These are phyloP conservation scores for Melanomma pulvis-pyrius DNA, from an alignment of 495 filamentous ascomycete species.

Conservation along the genomic window DNA sequence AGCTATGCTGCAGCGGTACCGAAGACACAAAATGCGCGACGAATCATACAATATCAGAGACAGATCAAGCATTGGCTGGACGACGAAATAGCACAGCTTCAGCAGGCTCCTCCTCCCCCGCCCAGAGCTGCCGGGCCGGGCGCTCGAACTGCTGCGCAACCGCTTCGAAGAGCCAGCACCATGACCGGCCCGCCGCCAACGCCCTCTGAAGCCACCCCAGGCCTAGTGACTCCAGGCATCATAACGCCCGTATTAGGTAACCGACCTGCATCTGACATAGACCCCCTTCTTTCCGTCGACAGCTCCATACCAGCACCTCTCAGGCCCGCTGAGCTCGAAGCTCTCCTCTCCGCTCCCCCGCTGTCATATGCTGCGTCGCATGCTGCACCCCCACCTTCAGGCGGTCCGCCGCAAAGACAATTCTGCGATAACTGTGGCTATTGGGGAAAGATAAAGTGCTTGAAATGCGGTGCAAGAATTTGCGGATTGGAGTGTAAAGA, in stretches of 20 bases:
- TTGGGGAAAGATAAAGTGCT: conserved; percentile 84
- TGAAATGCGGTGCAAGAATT: conserved; percentile 77
- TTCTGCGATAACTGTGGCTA: conserved; percentile 94
- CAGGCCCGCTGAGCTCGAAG: conserved; percentile 57
- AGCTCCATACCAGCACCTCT: conserved; percentile 23
- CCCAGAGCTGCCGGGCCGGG: not conserved
- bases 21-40: conserved; percentile 31
- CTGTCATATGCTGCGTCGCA: conserved; percentile 79
- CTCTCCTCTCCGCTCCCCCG: conserved; percentile 69
- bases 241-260: not conserved
- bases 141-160: not conserved
- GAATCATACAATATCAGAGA: conserved; percentile 32
- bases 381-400: conserved; percentile 55
- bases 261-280: not conserved
- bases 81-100: conserved; percentile 37
- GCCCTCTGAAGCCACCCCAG: conserved; percentile 29
- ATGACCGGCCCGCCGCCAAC: conserved; percentile 23
- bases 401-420: conserved; percentile 56
- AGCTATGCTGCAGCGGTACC: not conserved
- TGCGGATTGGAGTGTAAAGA: conserved; percentile 83
- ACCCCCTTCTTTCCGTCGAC: conserved; percentile 20
- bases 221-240: not conserved
- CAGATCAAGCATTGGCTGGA: conserved; percentile 37
- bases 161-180: conserved; percentile 3
- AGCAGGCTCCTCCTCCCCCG: conserved; percentile 13